A percentile compares a stretch with the other conserved stretches of the same genome.
These are phyloP conservation scores for Citrus unshiu DNA, from an alignment of 345 rosid species.

Conservation along the genomic window DNA sequence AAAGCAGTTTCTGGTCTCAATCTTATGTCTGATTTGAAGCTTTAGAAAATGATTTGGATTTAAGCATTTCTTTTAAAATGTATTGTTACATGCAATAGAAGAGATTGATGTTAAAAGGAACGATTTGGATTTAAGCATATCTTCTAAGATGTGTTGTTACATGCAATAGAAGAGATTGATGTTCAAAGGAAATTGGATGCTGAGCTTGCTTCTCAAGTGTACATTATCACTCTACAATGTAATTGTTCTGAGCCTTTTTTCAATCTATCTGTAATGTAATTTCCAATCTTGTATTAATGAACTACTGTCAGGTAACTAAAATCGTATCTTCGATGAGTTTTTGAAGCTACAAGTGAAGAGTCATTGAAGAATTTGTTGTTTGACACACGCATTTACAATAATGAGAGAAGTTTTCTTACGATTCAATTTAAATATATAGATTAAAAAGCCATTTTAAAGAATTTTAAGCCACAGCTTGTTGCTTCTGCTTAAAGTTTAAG, in stretches of 20 bases:
- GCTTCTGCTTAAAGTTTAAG: not conserved
- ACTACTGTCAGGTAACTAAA: not conserved
- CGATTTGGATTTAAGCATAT: not conserved
- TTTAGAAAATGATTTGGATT: not conserved
- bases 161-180: not conserved
- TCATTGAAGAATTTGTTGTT: not conserved
- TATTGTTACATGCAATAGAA: not conserved
- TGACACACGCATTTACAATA: not conserved
- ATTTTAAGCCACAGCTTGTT: no score
- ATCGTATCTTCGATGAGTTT: not conserved
- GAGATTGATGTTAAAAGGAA: not conserved
- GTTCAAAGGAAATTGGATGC: not conserved
- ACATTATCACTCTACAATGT: not conserved
- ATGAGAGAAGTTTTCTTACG: not conserved
- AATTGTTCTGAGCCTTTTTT: not conserved
- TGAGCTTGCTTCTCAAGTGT: not conserved
- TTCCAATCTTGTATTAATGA: not conserved
- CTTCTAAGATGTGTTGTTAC: not conserved
- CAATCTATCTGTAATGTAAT: not conserved
- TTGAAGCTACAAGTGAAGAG: not conserved
- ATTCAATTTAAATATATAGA: not conserved
- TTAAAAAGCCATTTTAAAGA: no score
- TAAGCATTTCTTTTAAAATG: not conserved
- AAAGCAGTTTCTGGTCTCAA: not conserved
- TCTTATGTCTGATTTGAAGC: not conserved